phyloP scores from a whole-genome alignment of 2,329 filamentous ascomycete genomes.

The Colletotrichum gloeosporioides region DNA sequence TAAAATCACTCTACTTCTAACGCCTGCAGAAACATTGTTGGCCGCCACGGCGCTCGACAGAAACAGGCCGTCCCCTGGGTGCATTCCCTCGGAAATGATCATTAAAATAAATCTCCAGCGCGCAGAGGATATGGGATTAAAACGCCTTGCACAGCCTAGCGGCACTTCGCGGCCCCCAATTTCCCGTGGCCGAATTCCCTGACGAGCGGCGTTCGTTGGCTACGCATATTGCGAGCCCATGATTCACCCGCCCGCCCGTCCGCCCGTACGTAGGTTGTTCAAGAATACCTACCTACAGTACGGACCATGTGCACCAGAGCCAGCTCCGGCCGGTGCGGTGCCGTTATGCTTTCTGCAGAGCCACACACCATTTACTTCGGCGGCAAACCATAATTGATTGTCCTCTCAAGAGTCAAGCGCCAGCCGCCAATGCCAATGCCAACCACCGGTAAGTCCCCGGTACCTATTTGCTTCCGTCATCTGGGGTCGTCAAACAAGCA shows the following conservation, averaged over 20 bases:
- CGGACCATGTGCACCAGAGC: not conserved
- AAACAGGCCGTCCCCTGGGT: conserved; percentile 5
- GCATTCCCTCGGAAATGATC: not conserved
- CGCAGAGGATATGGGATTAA: conserved; percentile 4
- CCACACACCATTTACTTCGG: not conserved
- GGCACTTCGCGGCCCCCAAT: not conserved
- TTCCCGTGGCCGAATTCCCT: conserved; percentile 8
- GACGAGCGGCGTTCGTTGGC: not conserved
- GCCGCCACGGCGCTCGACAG: not conserved
- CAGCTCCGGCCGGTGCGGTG: not conserved
- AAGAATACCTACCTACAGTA: not conserved
- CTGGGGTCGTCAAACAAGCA: not conserved
- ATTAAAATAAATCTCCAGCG: not conserved
- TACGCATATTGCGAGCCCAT: not conserved
- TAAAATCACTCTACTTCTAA: not conserved
- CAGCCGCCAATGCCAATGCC: not conserved
- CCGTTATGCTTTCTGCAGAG: not conserved
- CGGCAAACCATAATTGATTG: not conserved
- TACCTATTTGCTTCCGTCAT: not conserved
- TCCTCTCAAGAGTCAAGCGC: not conserved
- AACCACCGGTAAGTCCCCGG: not conserved
- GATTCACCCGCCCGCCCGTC: not conserved
- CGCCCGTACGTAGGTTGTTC: not conserved
- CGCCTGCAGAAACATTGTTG: conserved; percentile 8
- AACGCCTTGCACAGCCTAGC: conserved; percentile 3